Evolutionary conservation across 169 alveolate species (phyloP).

Genomic region (Blepharisma undulans): DNA sequence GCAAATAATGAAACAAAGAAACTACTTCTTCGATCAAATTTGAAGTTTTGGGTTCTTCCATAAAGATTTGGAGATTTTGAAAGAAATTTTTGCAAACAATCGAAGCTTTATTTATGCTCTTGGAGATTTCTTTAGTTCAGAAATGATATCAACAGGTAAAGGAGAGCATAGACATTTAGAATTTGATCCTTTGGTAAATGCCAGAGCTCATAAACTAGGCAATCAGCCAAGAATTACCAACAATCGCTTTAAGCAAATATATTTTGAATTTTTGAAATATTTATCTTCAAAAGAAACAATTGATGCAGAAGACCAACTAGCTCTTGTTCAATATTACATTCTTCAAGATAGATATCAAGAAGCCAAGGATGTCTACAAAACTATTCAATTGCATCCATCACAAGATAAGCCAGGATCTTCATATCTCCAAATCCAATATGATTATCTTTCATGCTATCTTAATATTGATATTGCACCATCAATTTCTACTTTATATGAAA

Average conservation of each 20-base stretch:
- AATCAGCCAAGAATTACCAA: constrained; percentile 44
- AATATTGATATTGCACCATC: background rate
- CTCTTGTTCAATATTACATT: background rate
- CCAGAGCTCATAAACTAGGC: constrained; percentile 72
- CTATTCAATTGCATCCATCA: background rate
- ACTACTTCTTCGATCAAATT: constrained; percentile 51
- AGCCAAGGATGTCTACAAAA: constrained; percentile 7
- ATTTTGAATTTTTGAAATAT: background rate
- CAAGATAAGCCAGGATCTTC: background rate
- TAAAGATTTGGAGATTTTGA: constrained; percentile 51
- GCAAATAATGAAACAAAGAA: constrained; percentile 51
- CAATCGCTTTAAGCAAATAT: background rate
- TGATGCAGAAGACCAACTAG: background rate
- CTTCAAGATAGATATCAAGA: constrained; percentile 33
- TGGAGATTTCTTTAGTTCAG: background rate
- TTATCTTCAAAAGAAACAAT: background rate
- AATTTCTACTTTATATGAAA: background rate
- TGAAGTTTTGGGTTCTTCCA: constrained; percentile 68
- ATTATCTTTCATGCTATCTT: constrained; percentile 24
- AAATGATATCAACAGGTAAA: background rate
- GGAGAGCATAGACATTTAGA: constrained; percentile 57
- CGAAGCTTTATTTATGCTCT: background rate
- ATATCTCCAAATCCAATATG: constrained; percentile 21
- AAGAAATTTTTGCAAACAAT: constrained; percentile 47
- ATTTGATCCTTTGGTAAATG: constrained; percentile 75